These are phyloP conservation scores for Lindgomyces ingoldianus DNA, from an alignment of 495 filamentous ascomycete genomes.

Conservation along the genomic window DNA sequence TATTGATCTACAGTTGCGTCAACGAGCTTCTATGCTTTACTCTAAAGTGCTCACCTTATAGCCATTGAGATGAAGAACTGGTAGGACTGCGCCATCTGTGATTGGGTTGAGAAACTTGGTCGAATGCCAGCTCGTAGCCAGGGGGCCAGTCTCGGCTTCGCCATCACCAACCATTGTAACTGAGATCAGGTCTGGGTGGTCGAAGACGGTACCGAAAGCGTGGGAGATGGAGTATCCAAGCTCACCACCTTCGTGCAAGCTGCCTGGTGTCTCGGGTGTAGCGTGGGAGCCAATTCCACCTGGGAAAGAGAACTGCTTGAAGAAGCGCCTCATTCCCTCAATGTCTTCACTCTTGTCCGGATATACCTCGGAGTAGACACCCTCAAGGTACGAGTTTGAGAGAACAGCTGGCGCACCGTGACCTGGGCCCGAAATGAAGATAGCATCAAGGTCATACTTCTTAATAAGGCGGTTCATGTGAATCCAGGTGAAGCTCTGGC, in stretches of 20 bases:
- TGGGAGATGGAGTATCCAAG: constrained; percentile 76
- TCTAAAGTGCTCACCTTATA: constrained; percentile 53
- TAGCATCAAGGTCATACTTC: constrained; percentile 68
- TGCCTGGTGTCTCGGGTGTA: constrained; percentile 72
- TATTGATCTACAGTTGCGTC: constrained; percentile 58
- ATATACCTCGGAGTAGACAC: constrained; percentile 72
- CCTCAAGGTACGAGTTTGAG: constrained; percentile 72
- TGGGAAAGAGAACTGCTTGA: constrained; percentile 77
- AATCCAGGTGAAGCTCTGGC: constrained; percentile 73
- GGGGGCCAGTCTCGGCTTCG: constrained; percentile 70
- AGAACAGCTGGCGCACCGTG: constrained; percentile 71
- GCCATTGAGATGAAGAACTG: constrained; percentile 74
- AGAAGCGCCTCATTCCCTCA: constrained; percentile 67
- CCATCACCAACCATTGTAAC: constrained; percentile 75
- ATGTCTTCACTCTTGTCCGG: constrained; percentile 65
- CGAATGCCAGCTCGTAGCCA: constrained; percentile 74
- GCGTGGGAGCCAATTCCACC: constrained; percentile 72
- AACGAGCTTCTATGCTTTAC: background rate
- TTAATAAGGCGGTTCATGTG: constrained; percentile 77
- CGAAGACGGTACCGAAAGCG: constrained; percentile 71
- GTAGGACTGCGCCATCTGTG: constrained; percentile 70
- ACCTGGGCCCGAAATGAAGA: constrained; percentile 71
- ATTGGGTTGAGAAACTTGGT: constrained; percentile 75
- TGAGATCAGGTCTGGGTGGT: constrained; percentile 67
- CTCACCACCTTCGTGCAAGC: constrained; percentile 72